phyloP scores from a whole-genome alignment of 2,329 filamentous ascomycete genomes.

The Exophiala sp. region DNA sequence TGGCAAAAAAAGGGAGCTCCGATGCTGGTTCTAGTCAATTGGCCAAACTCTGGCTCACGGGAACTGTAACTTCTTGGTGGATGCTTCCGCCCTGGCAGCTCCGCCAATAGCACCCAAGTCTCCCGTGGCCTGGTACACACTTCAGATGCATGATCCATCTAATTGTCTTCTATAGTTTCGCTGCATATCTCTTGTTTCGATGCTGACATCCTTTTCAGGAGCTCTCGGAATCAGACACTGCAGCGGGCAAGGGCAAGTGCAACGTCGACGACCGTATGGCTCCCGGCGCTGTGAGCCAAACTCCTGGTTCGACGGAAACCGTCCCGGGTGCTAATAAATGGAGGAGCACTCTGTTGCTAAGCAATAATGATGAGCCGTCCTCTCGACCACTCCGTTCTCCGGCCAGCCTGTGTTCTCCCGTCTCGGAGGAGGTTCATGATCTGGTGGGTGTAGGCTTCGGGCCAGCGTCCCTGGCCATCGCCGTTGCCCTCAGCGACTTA shows the following conservation, averaged over 20 bases:
- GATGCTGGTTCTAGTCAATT: neutral
- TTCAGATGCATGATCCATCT: neutral
- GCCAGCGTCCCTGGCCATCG: constrained; percentile 82
- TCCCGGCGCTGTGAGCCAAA: constrained; percentile 5
- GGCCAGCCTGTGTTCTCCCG: constrained; percentile 10
- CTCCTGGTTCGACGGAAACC: neutral
- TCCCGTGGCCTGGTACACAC: neutral
- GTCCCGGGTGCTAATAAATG: constrained; percentile 7
- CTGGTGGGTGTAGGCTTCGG: constrained; percentile 89
- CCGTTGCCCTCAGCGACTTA: constrained; percentile 75
- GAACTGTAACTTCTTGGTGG: constrained; percentile 1
- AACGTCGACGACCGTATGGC: constrained; percentile 9
- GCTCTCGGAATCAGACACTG: neutral
- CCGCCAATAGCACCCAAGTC: neutral
- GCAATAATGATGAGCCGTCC: neutral
- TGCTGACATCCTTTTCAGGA: neutral
- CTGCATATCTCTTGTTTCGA: neutral
- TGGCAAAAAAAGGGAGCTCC: neutral
- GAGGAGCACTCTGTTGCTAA: neutral
- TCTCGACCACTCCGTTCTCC: neutral
- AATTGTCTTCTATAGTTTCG: neutral
- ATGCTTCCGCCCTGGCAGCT: constrained; percentile 5
- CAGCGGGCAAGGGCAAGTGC: neutral
- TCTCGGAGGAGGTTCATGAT: constrained; percentile 63
- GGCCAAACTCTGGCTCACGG: neutral